A percentile compares a stretch with the other conserved stretches of the same genome.
These are phyloP conservation scores for Musa acuminata DNA, from an alignment of 176 grass and related monocot genomes.

Conservation along the genomic window DNA sequence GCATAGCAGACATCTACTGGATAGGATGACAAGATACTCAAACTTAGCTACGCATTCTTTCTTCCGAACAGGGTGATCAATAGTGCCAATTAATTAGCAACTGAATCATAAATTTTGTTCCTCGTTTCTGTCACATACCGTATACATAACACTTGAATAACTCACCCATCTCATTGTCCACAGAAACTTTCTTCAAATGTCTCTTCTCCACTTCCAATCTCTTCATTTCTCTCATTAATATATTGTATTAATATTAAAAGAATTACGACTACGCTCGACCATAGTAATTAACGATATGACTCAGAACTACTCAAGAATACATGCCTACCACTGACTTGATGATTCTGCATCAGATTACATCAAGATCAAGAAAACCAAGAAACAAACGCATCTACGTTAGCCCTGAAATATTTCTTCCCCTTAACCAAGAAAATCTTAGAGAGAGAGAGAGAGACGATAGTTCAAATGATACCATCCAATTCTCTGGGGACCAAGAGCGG, in stretches of 20 bases:
- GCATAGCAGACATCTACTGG: background rate
- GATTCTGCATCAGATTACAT: background rate
- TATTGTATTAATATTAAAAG: background rate
- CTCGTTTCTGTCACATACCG: no score
- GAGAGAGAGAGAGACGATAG: background rate
- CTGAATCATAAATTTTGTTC: background rate
- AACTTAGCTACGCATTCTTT: background rate
- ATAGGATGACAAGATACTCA: background rate
- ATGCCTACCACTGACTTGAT: background rate
- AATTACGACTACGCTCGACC: background rate
- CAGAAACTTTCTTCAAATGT: background rate
- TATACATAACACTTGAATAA: background rate
- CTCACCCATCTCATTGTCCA: background rate
- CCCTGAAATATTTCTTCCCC: no score
- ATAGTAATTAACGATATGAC: background rate
- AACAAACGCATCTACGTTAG: no score
- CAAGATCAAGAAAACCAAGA: no score
- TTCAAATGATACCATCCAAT: conserved; percentile 44
- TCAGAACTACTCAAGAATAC: background rate
- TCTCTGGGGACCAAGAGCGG: conserved; percentile 66
- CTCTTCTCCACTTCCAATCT: background rate
- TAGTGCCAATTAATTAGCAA: no score
- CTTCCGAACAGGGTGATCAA: background rate
- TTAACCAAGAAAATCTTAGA: no score
- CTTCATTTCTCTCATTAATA: background rate